Conservation (phyloP, 176 grass and related monocot species). For the Oryza meridionalis region DNA sequence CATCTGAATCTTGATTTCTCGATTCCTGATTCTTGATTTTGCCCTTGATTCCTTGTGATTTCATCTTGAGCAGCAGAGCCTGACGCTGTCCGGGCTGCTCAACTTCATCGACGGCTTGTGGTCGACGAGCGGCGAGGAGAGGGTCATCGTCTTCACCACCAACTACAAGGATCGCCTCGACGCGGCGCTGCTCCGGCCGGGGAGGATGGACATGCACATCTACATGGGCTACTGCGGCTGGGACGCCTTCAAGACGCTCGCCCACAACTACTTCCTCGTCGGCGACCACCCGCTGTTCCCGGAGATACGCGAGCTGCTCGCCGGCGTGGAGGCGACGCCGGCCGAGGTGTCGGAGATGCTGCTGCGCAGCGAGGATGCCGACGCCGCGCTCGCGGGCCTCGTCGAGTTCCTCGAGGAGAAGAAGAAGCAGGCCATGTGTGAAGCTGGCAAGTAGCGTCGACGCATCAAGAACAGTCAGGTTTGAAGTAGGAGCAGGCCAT, state of each 20-base stretch:
- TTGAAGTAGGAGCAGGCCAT: neutral
- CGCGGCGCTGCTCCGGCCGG: slow-evolving; percentile 72
- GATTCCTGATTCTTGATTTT: no score
- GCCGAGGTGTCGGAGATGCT: slow-evolving; percentile 45
- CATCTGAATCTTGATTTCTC: no score
- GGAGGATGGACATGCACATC: slow-evolving; percentile 84
- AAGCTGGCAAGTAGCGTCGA: neutral
- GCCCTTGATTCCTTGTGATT: no score
- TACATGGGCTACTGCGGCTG: slow-evolving; percentile 58
- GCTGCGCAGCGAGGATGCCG: slow-evolving; percentile 17
- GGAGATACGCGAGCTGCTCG: slow-evolving; percentile 25
- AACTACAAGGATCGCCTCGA: slow-evolving; percentile 85
- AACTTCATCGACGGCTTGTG: slow-evolving; percentile 49
- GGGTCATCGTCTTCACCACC: slow-evolving; percentile 80
- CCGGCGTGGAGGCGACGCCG: slow-evolving; percentile 31
- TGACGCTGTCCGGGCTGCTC: slow-evolving; percentile 39
- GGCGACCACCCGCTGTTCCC: slow-evolving; percentile 44
- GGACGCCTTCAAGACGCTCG: slow-evolving; percentile 52
- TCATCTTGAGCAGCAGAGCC: no score
- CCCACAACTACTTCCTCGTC: slow-evolving; percentile 39
- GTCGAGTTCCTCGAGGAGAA: neutral
- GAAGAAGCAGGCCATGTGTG: neutral
- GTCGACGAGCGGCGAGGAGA: slow-evolving; percentile 68
- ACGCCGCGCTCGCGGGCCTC: neutral
- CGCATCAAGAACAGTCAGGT: neutral